Evolutionary conservation across 371 early-diverging fungal species (phyloP).

Genomic region (Apophysomyces variabilis): DNA sequence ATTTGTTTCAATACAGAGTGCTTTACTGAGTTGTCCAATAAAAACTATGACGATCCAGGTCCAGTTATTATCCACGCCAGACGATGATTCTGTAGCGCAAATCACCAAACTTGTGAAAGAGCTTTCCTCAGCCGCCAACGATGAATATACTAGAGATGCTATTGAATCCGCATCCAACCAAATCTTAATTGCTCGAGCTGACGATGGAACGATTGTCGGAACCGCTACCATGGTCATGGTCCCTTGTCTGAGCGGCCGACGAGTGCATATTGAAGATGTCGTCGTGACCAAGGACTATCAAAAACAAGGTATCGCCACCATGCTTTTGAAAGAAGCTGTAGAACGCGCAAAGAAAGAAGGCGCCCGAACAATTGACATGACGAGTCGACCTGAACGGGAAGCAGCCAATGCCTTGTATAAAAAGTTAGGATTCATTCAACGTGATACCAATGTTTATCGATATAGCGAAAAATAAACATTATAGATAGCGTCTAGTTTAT

Average conservation of each 20-base stretch:
- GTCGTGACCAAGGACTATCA: conserved; percentile 34
- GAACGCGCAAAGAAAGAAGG: conserved; percentile 24
- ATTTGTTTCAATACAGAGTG: too few relatives aligned
- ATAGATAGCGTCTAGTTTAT: neutral
- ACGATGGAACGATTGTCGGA: conserved; percentile 27
- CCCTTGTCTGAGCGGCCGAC: conserved; percentile 42
- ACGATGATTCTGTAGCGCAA: neutral
- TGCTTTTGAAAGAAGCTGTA: conserved; percentile 32
- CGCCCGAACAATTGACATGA: conserved; percentile 48
- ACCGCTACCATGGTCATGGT: conserved; percentile 33
- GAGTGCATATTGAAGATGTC: conserved; percentile 55
- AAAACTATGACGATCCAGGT: neutral
- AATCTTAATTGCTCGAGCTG: conserved; percentile 25
- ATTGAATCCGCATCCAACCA: conserved; percentile 28
- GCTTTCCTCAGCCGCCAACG: conserved; percentile 25
- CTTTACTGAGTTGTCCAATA: too few relatives aligned
- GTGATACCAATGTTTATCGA: conserved; percentile 53
- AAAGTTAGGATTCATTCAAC: conserved; percentile 48
- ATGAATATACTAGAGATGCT: conserved; percentile 17
- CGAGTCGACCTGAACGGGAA: conserved; percentile 48
- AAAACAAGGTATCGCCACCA: conserved; percentile 41
- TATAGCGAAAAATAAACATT: conserved; percentile 15
- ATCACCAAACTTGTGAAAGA: conserved; percentile 24
- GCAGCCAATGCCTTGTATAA: conserved; percentile 50
- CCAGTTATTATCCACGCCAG: neutral